These are phyloP conservation scores for Sanghuangporus sanghuang DNA, from an alignment of 1,284 basidiomycete species.

Conservation along the genomic window DNA sequence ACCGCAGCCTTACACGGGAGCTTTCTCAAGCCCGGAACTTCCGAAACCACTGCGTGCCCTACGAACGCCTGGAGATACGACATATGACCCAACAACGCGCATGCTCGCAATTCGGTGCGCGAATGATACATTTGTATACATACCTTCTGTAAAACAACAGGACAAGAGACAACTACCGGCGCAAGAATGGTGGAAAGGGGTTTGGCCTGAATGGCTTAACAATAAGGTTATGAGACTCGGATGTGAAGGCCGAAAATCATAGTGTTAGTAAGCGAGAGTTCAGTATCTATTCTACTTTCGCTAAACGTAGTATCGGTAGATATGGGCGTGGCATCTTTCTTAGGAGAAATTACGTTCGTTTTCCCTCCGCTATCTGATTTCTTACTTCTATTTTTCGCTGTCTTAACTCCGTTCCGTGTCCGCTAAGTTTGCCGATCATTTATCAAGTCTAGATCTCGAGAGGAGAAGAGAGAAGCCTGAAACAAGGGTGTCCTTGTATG, in stretches of 20 bases:
- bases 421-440: not conserved
- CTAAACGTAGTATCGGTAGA: not conserved
- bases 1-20: slow-evolving; percentile 24
- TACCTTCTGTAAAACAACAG: slow-evolving; percentile 53
- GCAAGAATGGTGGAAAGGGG: slow-evolving; percentile 61
- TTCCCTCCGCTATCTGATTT: not conserved
- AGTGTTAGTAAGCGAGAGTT: not conserved
- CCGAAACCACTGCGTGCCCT: slow-evolving; percentile 23
- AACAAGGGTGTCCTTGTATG: not conserved
- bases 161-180: slow-evolving; percentile 47
- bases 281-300: not conserved
- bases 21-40: slow-evolving; percentile 14
- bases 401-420: not conserved
- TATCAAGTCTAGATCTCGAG: not conserved
- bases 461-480: not conserved
- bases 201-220: slow-evolving; percentile 20
- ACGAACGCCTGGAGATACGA: slow-evolving; percentile 35
- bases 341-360: not conserved
- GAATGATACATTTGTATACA: slow-evolving; percentile 40
- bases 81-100: slow-evolving; percentile 33
- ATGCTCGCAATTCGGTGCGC: slow-evolving; percentile 48
- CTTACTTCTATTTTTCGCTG: not conserved
- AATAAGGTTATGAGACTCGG: slow-evolving; percentile 12
- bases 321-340: not conserved
- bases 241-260: not conserved